Base-by-base conservation (phyloP, 495 filamentous ascomycete genomes). In the Talaromyces stipitatus region DNA sequence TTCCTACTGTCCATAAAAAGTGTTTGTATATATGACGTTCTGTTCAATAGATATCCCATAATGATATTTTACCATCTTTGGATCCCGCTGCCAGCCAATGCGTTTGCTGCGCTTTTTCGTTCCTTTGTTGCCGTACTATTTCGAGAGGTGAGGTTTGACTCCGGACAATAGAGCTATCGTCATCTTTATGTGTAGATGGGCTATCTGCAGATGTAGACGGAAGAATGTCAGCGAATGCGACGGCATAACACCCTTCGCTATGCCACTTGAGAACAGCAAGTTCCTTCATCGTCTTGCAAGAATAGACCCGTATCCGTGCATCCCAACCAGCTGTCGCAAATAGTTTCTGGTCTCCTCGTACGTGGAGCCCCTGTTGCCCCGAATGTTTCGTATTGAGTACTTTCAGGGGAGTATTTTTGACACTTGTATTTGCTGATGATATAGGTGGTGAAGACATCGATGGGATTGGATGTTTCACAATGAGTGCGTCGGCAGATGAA, bases 251-350 rank as follows among this genome's bases (percentile, higher is more conserved):
- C 16, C 94, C 92, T 32, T 88, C 88, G 59, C 85, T 83, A 68
- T 97, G 92, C 94, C 95, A 97, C 71, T 95, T 96, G 60, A 97
- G 72, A 58, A 97, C 94, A 4, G 94, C 94, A 2, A 98, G 64
- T 71, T 97, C 92, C 62, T 85, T 87, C 80, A 97, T 80, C 0
- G 84, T 87, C 64, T 87, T 90, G 11, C 80, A 67, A 1, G 86
- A 87, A 66, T 97, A 98, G 7, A 97, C 85, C 16, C 94, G 72
- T 0, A 90, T 72, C 41, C 82, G 81, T 0, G 83, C 79, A 69
- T 98, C 94, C 94, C 94, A 98, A 10, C 94, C 94, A 7, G 90
- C 94, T 0, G 94, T 97, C 11, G 88, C 90, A 64, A 96, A 90
- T 6, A 97, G 75, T 65, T 81, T 86, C 4, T 83, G 88, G 68